A percentile compares a stretch with the other conserved stretches of the same genome.
Conservation (phyloP, 306 rosid genomes). For the Cercis canadensis region DNA sequence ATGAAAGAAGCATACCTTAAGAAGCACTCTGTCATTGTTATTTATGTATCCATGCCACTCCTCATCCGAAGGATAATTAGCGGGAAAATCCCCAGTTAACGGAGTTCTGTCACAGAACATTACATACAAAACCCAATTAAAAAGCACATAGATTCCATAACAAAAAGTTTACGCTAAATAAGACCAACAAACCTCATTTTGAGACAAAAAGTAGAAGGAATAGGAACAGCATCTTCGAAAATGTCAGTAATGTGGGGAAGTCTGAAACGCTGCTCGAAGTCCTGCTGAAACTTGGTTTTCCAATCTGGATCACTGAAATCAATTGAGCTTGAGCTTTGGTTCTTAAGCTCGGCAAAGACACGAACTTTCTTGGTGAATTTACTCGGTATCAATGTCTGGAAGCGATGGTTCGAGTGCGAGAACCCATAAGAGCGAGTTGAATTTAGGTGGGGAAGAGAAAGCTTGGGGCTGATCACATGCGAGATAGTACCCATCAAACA, state of each 20-base stretch:
- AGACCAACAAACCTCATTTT: constrained; percentile 71
- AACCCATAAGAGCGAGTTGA: constrained; percentile 28
- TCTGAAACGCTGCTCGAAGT: constrained; percentile 75
- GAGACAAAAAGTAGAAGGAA: constrained; percentile 98
- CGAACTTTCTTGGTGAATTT: constrained; percentile 25
- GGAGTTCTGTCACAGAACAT: constrained; percentile 64
- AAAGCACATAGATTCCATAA: neutral
- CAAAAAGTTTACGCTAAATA: neutral
- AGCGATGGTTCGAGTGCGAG: constrained; percentile 17
- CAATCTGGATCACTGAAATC: constrained; percentile 88
- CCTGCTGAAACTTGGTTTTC: constrained; percentile 77
- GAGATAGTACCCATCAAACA: constrained; percentile 42
- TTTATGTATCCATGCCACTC: constrained; percentile 97
- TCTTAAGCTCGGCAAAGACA: constrained; percentile 39
- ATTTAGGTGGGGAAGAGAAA: constrained; percentile 41
- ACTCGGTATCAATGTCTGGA: constrained; percentile 10
- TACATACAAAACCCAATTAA: neutral
- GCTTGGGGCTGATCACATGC: constrained; percentile 55
- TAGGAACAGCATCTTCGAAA: constrained; percentile 61
- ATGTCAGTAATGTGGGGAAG: constrained; percentile 84
- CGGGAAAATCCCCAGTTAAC: constrained; percentile 57
- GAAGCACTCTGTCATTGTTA: constrained; percentile 91
- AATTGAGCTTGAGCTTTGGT: constrained; percentile 37
- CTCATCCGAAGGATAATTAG: constrained; percentile 81
- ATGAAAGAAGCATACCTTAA: constrained; percentile 58